These are phyloP conservation scores for Porphyrellus sp. DNA, from an alignment of 1,284 basidiomycete species.

Conservation along the genomic window DNA sequence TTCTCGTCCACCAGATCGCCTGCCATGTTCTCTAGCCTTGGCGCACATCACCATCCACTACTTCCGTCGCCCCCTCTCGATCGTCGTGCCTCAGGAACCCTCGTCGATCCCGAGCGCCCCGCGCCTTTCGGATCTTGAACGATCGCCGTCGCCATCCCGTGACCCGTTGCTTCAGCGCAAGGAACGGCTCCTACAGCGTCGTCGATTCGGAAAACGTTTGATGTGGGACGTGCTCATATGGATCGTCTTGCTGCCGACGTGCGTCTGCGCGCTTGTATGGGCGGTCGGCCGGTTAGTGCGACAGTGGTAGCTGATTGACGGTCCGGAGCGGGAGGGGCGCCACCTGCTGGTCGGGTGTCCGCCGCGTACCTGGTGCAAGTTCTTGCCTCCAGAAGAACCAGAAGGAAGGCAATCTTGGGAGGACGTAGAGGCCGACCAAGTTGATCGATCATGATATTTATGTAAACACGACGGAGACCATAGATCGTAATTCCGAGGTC, in stretches of 20 bases:
- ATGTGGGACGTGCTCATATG: slow-evolving; percentile 73
- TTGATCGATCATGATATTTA: too few relatives aligned
- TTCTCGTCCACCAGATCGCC: neutral
- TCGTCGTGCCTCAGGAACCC: slow-evolving; percentile 54
- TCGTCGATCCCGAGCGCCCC: slow-evolving; percentile 23
- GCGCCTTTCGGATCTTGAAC: slow-evolving; percentile 9
- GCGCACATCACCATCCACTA: slow-evolving; percentile 66
- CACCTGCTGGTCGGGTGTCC: slow-evolving; percentile 15
- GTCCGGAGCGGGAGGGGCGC: neutral
- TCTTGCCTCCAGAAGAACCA: too few relatives aligned
- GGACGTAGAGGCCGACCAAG: too few relatives aligned
- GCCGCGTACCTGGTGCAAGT: too few relatives aligned
- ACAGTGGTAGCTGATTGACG: slow-evolving; percentile 37
- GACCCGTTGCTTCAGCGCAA: slow-evolving; percentile 73
- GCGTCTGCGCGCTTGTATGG: slow-evolving; percentile 52
- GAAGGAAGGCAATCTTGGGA: too few relatives aligned
- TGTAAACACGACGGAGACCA: too few relatives aligned
- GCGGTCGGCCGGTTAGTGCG: slow-evolving; percentile 45
- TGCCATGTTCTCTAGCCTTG: slow-evolving; percentile 40
- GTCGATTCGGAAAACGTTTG: slow-evolving; percentile 58
- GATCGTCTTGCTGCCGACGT: slow-evolving; percentile 54
- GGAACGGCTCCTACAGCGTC: slow-evolving; percentile 66
- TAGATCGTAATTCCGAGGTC: too few relatives aligned
- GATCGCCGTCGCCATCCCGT: slow-evolving; percentile 27
- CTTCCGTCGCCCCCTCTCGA: slow-evolving; percentile 65